Conservation (phyloP, 2,329 filamentous ascomycete species). For the Verticillium nonalfalfae region DNA sequence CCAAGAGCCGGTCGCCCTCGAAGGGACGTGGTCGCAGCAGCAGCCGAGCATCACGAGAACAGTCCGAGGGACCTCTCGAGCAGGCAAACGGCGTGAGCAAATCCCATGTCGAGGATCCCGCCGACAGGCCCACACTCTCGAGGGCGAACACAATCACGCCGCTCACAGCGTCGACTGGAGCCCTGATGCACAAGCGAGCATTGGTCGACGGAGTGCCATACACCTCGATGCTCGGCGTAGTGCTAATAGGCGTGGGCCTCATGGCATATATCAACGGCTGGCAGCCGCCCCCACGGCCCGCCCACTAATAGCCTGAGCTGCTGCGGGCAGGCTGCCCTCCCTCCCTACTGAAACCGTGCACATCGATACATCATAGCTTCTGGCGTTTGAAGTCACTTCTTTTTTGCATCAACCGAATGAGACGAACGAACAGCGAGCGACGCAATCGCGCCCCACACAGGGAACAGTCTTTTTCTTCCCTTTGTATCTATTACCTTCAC, state of each 20-base stretch:
- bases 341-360: background rate
- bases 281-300: slow-evolving; percentile 45
- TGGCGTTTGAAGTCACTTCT: background rate
- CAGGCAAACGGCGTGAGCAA: background rate
- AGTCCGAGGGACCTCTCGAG: background rate
- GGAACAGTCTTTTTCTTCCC: background rate
- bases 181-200: slow-evolving; percentile 34
- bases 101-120: slow-evolving; percentile 18
- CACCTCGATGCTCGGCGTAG: slow-evolving; percentile 75
- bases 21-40: slow-evolving; percentile 14
- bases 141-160: slow-evolving; percentile 44
- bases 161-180: slow-evolving; percentile 28
- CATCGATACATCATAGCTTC: background rate
- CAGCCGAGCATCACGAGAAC: slow-evolving; percentile 5
- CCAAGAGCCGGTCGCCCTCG: slow-evolving; percentile 31
- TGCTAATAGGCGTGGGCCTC: slow-evolving; percentile 72
- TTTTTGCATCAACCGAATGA: background rate
- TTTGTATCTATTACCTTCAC: slow-evolving; percentile 3
- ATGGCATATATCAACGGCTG: slow-evolving; percentile 86
- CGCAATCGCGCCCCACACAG: background rate
- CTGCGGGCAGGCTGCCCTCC: background rate
- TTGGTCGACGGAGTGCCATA: slow-evolving; percentile 61
- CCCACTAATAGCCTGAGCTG: slow-evolving; percentile 17
- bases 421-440: background rate
- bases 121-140: slow-evolving; percentile 36